Evolutionary conservation across 164 flowering plant species (phyloP).

Genomic region (Berberis thunbergii): DNA sequence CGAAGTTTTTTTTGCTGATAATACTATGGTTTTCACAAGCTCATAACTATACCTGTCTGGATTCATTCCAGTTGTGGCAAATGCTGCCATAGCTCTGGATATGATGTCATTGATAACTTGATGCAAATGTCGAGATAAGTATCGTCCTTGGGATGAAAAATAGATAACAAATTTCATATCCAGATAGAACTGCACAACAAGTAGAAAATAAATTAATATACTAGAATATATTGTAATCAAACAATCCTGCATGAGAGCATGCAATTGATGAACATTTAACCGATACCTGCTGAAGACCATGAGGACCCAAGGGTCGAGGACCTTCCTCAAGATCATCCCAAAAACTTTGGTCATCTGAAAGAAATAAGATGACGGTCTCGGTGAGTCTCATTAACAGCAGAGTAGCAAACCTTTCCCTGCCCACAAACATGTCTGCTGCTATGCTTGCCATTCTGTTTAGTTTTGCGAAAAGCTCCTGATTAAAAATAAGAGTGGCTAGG

Average conservation of each 20-base stretch:
- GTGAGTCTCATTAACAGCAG: constrained; percentile 87
- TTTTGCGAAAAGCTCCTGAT: constrained; percentile 77
- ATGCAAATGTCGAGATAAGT: constrained; percentile 78
- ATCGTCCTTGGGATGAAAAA: constrained; percentile 94
- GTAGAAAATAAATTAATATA: no score
- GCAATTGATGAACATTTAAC: background rate
- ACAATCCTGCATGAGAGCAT: background rate
- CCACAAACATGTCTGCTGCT: constrained; percentile 93
- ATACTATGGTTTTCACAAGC: background rate
- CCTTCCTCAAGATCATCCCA: constrained; percentile 99
- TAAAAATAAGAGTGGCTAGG: background rate
- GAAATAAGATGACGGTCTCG: constrained; percentile 90
- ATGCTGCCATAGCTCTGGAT: constrained; percentile 75
- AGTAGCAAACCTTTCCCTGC: constrained; percentile 90
- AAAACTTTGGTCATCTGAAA: constrained; percentile 87
- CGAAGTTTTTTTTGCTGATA: background rate
- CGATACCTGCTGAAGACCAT: constrained; percentile 84
- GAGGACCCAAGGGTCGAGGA: constrained; percentile 68
- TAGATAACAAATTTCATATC: constrained; percentile 93
- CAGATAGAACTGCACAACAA: constrained; percentile 68
- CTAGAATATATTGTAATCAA: no score
- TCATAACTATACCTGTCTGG: constrained; percentile 57
- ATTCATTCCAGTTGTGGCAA: constrained; percentile 76
- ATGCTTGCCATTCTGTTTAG: constrained; percentile 61
- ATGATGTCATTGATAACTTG: constrained; percentile 80